Percentiles rank a stretch among this genome's conserved stretches.
phyloP scores from a whole-genome alignment of 2,329 filamentous ascomycete genomes.

The Claviceps maximensis region DNA sequence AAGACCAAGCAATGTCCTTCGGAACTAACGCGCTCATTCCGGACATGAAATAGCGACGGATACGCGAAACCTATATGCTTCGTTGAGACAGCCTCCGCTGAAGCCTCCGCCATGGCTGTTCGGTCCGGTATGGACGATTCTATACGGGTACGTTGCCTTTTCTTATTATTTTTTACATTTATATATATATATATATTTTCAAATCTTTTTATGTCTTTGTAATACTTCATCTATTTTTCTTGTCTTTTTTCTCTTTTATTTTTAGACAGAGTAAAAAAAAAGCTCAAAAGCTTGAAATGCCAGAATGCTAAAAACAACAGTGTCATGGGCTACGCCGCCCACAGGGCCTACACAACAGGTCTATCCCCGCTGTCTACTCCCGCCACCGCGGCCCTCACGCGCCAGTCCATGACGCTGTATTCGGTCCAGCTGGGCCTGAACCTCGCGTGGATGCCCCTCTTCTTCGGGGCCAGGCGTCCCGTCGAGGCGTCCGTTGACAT shows the following conservation, averaged over 20 bases:
- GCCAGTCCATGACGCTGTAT: conserved; percentile 63
- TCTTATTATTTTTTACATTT: no score
- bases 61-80: conserved; percentile 48
- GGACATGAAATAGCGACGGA: conserved; percentile 37
- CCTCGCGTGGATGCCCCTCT: conserved; percentile 81
- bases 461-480: conserved; percentile 67
- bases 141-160: conserved; percentile 48
- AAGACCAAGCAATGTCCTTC: no score
- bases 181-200: no score
- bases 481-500: conserved; percentile 65
- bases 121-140: conserved; percentile 50
- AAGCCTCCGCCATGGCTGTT: conserved; percentile 49
- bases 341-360: conserved; percentile 58
- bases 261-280: no score
- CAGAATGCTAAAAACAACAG: no score
- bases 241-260: no score
- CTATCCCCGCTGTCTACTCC: conserved; percentile 42
- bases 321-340: conserved; percentile 85
- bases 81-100: conserved; percentile 54
- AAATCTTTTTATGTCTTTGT: no score
- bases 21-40: no score
- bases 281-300: no score
- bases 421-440: conserved; percentile 77
- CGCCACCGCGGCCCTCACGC: conserved; percentile 43
- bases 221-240: no score